Evolutionary conservation across 768 basidiomycete species (phyloP).

Genomic region (Hydnomerulius pinastri): DNA sequence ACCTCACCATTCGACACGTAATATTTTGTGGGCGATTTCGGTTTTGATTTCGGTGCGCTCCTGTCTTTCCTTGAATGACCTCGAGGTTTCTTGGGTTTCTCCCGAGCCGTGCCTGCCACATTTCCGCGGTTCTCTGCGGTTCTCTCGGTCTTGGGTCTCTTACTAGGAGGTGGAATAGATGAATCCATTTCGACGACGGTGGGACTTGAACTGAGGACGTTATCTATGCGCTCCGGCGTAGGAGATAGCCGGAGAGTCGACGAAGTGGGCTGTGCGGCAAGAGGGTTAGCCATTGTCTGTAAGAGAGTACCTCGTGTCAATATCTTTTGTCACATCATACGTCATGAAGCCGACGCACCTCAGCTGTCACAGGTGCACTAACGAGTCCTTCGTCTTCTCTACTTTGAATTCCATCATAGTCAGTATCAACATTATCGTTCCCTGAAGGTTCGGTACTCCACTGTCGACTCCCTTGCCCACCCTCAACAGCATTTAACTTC

Average conservation of each 20-base stretch:
- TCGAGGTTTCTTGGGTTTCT: not conserved
- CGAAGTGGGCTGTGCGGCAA: not conserved
- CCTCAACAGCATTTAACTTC: slow-evolving; percentile 4
- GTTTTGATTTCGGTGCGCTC: not conserved
- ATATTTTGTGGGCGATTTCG: not conserved
- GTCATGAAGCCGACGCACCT: not conserved
- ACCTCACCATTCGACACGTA: slow-evolving; percentile 19
- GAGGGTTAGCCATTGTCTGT: not conserved
- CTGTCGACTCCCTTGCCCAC: not conserved
- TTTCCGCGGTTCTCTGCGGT: not conserved
- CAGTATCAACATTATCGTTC: not conserved
- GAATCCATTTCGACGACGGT: not conserved
- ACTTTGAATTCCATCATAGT: not conserved
- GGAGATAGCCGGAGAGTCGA: not conserved
- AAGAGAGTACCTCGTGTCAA: slow-evolving; percentile 1
- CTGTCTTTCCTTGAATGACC: not conserved
- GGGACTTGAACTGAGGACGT: too few species aligned
- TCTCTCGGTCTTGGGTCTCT: slow-evolving; percentile 2
- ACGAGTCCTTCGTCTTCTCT: not conserved
- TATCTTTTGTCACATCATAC: not conserved
- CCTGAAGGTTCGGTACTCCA: not conserved
- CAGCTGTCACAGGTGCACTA: not conserved
- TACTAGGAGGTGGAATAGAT: not conserved
- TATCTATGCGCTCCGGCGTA: not conserved
- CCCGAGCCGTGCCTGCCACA: not conserved